These are phyloP conservation scores for Penicillium lividum DNA, from an alignment of 495 filamentous ascomycete species.

Conservation along the genomic window DNA sequence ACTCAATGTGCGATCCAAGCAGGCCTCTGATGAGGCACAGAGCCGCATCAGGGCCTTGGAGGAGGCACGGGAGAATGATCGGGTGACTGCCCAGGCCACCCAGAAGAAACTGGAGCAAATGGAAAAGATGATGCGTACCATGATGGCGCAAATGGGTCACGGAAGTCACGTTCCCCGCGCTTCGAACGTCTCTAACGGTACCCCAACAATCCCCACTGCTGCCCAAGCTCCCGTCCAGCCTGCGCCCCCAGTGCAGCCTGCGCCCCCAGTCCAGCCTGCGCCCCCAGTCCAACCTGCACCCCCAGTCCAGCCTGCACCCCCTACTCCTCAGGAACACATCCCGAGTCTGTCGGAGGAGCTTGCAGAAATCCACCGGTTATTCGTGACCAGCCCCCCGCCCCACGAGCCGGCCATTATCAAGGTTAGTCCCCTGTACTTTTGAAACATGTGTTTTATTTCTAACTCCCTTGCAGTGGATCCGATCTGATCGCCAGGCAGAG, in stretches of 20 bases:
- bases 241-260: neutral
- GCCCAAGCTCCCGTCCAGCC: neutral
- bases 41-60: conserved; percentile 67
- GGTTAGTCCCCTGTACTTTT: neutral
- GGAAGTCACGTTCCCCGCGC: too few species aligned
- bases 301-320: neutral
- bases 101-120: conserved; percentile 80
- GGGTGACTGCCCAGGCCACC: conserved; percentile 37
- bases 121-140: conserved; percentile 64
- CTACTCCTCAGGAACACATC: neutral
- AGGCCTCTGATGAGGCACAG: conserved; percentile 31
- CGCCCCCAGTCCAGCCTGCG: neutral
- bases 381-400: neutral
- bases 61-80: conserved; percentile 66
- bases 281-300: neutral
- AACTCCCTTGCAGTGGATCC: neutral
- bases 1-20: conserved; percentile 59
- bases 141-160: conserved; percentile 35
- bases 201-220: too few species aligned
- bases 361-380: neutral
- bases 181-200: too few species aligned
- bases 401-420: neutral
- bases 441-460: neutral
- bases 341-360: neutral
- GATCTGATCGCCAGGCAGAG: neutral